Base-by-base conservation (phyloP, 169 alveolate genomes). In the Theileria parva region DNA sequence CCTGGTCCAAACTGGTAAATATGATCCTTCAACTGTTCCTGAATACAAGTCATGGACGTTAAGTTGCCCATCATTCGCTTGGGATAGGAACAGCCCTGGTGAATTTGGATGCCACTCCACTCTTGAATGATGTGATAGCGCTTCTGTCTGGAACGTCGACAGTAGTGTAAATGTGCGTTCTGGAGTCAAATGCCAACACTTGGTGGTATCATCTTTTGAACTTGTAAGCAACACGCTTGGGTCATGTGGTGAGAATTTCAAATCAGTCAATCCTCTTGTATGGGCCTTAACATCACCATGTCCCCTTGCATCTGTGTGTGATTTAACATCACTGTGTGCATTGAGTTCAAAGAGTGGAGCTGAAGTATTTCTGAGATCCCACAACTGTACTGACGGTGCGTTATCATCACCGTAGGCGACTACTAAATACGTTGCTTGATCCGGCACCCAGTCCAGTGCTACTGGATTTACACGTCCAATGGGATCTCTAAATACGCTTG, bases 371-470 rank as follows among this genome's bases (percentile, higher is more conserved):
- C 96, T 77, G 55, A 93, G 79, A 70, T 93, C 96, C 96, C 96
- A 93, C 21, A 93, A 70, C 76, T 93, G 96, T 69, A 93, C 77
- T 17, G 95, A 84, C 0, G 96, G 96, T 57, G 90, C 87, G 67
- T 88, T 93, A 67, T 93, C 95, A 71, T 93, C 96, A 27, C 88
- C 95, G 53, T 92, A 93, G 0, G 94, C 92, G 27, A 92, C 93
- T 19, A 92, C 71, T 37, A 93, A 83, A 65, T 93, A 96, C 0
- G 96, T 92, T 73, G 93, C 92, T 19, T 92, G 96, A 67, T 91
- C 92, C 4, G 95, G 92, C 68, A 92, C 85, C 96, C 96, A 93
- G 11, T 85, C 92, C 48, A 93, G 63, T 28, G 96, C 86, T 13
- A 92, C 86, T 19, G 95, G 94, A 37, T 91, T 92, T 4, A 88